Base-by-base conservation (phyloP, 2,329 filamentous ascomycete genomes). In the Plectosphaerella cucumerina region DNA sequence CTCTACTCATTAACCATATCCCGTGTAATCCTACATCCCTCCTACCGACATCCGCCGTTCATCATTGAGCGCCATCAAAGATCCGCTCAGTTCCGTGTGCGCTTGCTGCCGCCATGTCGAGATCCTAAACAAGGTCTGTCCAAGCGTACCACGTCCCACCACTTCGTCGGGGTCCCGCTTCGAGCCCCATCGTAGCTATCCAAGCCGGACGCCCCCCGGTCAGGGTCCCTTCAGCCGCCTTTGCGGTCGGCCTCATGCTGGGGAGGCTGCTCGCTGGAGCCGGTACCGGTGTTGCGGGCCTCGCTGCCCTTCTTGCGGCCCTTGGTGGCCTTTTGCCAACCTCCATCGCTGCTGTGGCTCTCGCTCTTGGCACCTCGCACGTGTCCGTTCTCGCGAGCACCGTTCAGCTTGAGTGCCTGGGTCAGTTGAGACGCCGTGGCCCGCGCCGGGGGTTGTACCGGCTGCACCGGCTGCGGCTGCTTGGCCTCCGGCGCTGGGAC, bases 221-320 rank as follows among this genome's bases (percentile, higher is more conserved):
- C 35, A 39, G n/a, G 26, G 20, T 17, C 23, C 31, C 23, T 39
- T 78, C 71, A 86, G 46, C 83, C 83, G 2, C 83, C 83, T 59
- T 85, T 86, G 52, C 83, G 77, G 53, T 86, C 82, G 2, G 76
- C 77, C 12, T 80, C 78, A 49, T 82, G 75, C 64, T 76, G 81
- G 3, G 83, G 83, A 18, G 69, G 70, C 62, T 75, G 73, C 62
- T 86, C 82, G 53, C 73, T 70, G 6, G 68, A 34, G 6, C 46
- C 60, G 20, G 63, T 62, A 4, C 66, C 68, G 51, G 73, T 76
- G 8, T 72, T 72, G 61, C 81, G 84, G 50, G 66, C 60, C 14
- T 78, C 75, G n/a, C 58, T 59, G 2, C 67, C 70, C 64, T 78
- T 81, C 62, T 79, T 81, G 55, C 73, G 75, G 8, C 71, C 60